phyloP scores from a whole-genome alignment of 2,329 filamentous ascomycete species.

The Thielaviopsis musarum region DNA sequence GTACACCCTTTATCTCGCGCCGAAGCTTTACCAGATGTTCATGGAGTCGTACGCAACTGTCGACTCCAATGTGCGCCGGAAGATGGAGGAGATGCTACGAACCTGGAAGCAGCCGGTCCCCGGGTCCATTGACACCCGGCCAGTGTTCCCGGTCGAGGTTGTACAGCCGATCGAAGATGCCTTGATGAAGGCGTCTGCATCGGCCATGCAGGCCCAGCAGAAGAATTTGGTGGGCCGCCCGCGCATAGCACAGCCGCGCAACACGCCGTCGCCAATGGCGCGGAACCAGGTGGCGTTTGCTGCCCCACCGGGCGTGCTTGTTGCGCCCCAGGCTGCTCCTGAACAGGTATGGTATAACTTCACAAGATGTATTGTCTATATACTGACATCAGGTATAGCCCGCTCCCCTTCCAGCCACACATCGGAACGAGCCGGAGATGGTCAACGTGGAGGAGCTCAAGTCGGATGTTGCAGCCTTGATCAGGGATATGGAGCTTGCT shows the following conservation, averaged over 20 bases:
- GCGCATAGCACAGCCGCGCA: constrained; percentile 14
- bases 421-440: neutral
- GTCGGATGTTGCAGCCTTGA: constrained; percentile 66
- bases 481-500: constrained; percentile 54
- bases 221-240: constrained; percentile 29
- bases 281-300: neutral
- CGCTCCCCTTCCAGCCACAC: neutral
- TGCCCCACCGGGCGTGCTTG: neutral
- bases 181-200: constrained; percentile 61
- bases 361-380: neutral
- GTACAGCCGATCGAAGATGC: constrained; percentile 89
- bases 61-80: constrained; percentile 63
- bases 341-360: neutral
- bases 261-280: neutral
- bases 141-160: constrained; percentile 76
- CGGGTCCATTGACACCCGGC: constrained; percentile 78
- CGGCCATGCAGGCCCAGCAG: constrained; percentile 42
- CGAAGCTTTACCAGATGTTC: constrained; percentile 82
- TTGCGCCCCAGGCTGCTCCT: too few species aligned
- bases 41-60: constrained; percentile 94
- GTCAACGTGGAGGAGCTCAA: constrained; percentile 60
- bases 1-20: constrained; percentile 87
- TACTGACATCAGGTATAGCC: neutral
- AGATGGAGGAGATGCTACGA: constrained; percentile 92
- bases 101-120: constrained; percentile 97